Base-by-base conservation (phyloP, 2,329 filamentous ascomycete species). In the Elsinoe batatas region DNA sequence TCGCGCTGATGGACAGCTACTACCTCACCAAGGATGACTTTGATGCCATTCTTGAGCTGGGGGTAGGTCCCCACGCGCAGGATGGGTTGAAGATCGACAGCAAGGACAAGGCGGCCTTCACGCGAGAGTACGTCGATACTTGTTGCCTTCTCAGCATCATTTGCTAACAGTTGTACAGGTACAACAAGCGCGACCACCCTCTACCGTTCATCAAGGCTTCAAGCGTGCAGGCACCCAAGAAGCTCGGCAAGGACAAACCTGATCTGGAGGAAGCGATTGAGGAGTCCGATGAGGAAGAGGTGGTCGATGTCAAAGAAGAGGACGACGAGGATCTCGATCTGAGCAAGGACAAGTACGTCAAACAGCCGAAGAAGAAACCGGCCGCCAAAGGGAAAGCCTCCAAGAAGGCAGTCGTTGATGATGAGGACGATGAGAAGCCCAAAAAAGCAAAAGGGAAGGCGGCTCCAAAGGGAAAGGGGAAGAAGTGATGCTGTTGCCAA, bases 211-310 rank as follows among this genome's bases (percentile, higher is more conserved):
- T 97, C 83, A 97, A 96, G 72, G 88, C 91, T 1, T 89, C 81
- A 64, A 88, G 79, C 60, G 79, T 93, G 13, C 69, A 82, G 8
- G 86, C 82, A 3, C 83, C 88, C 3, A 85, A 83, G 64, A 74
- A 77, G 38, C 74, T 81, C 22, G 83, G 82, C 53, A 82, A 80
- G 69, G 89, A 91, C 47, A 87, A 85, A 59, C 94, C 93, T 0
- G 93, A 98, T 72, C 79, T 98, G 32, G 93, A 98, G 72, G 93
- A 98, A 71, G 93, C 91, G 1, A 85, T 98, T 54, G 91, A 97
- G 49, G 91, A 95, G 63, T 90, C 89, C 4, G 91, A 82, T 42
- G 87, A 84, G 17, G 84, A 69, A 12, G 72, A 74, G 46, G 67
- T 70, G 4, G 60, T 72, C 4, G 70, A 74, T 42, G 72, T 71